These are phyloP conservation scores for Camellia lanceoleosa DNA, from an alignment of 148 eudicot genomes.

Conservation along the genomic window DNA sequence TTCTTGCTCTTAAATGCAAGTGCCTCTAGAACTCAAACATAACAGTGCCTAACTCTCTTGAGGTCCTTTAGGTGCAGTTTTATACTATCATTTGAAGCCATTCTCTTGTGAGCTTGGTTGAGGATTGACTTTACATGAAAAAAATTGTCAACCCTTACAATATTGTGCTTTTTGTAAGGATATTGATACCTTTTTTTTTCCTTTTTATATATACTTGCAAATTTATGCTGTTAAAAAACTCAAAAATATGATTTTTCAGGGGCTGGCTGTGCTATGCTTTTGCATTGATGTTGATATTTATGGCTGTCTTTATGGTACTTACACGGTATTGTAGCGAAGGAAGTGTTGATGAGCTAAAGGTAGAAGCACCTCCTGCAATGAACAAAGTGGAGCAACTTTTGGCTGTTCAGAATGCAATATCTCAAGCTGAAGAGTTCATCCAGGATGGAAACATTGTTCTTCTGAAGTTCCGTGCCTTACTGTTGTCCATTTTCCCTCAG, in stretches of 20 bases:
- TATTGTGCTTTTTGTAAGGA: not conserved
- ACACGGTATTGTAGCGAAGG: conserved; percentile 50
- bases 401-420: conserved; percentile 87
- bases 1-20: too few relatives aligned
- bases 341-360: conserved; percentile 55
- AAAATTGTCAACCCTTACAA: not conserved
- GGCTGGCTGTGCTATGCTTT: conserved; percentile 69
- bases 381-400: conserved; percentile 86
- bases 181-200: too few relatives aligned
- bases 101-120: too few relatives aligned
- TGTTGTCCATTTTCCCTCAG: conserved; percentile 85
- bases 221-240: not conserved
- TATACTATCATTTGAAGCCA: too few relatives aligned
- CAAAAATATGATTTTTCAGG: conserved; percentile 40
- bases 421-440: conserved; percentile 79
- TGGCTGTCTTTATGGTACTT: conserved; percentile 61
- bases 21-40: too few relatives aligned
- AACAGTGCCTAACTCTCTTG: too few relatives aligned
- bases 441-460: conserved; percentile 80
- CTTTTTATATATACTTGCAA: not conserved
- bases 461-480: conserved; percentile 71
- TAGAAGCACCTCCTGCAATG: conserved; percentile 71
- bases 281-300: conserved; percentile 40
- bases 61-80: too few relatives aligned
- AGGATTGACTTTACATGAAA: too few relatives aligned